A percentile compares a stretch with the other conserved stretches of the same genome.
phyloP scores from a whole-genome alignment of 805 yeast genomes.

The Candida maris region DNA sequence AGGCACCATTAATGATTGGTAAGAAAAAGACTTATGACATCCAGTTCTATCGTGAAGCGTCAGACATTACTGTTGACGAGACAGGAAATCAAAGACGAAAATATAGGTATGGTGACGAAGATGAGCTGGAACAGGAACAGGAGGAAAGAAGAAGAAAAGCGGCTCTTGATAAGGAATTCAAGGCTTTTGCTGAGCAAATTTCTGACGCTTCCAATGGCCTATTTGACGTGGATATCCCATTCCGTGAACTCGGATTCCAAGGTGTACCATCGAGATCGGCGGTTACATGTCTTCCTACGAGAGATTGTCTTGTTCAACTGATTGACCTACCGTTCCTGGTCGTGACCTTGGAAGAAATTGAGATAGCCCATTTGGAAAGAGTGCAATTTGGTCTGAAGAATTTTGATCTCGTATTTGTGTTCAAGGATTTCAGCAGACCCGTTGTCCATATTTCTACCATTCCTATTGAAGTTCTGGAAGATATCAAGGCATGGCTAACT shows the following conservation, averaged over 20 bases:
- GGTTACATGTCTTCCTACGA: slow-evolving; percentile 92
- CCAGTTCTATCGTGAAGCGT: slow-evolving; percentile 94
- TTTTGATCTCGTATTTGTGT: slow-evolving; percentile 94
- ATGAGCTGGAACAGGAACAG: slow-evolving; percentile 96
- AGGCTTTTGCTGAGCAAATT: slow-evolving; percentile 82
- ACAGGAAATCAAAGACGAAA: slow-evolving; percentile 90
- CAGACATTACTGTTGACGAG: slow-evolving; percentile 94
- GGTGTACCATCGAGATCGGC: slow-evolving; percentile 97
- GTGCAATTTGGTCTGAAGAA: slow-evolving; percentile 95
- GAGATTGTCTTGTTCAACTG: slow-evolving; percentile 92
- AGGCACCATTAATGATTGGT: slow-evolving; percentile 91
- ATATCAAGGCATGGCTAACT: slow-evolving; percentile 94
- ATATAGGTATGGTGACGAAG: slow-evolving; percentile 93
- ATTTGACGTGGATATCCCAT: slow-evolving; percentile 88
- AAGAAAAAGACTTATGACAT: slow-evolving; percentile 93
- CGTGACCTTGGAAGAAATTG: slow-evolving; percentile 86
- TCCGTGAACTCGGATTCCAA: slow-evolving; percentile 92
- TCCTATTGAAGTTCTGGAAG: slow-evolving; percentile 88
- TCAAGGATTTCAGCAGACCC: slow-evolving; percentile 83
- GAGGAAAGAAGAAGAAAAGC: slow-evolving; percentile 94
- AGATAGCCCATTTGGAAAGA: slow-evolving; percentile 92
- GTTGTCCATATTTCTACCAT: slow-evolving; percentile 92
- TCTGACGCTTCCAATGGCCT: slow-evolving; percentile 83
- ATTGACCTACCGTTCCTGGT: slow-evolving; percentile 95
- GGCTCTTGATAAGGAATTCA: slow-evolving; percentile 87